A percentile compares a stretch with the other conserved stretches of the same genome.
Conservation (phyloP, 78 protist species). For the Monosiga brevicollis region DNA sequence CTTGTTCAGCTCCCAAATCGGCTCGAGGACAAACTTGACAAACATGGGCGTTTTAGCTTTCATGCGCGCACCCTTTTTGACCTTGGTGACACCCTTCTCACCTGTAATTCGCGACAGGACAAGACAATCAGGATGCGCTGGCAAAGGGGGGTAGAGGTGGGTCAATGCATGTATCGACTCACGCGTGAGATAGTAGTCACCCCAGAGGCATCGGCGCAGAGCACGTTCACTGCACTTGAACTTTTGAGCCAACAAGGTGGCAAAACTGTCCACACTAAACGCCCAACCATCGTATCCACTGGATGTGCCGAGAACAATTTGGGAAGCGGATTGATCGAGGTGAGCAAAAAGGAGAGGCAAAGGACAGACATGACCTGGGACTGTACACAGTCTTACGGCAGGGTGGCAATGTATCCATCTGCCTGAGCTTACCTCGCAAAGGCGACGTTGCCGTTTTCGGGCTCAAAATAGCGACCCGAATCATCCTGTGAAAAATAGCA, state of each 20-base stretch:
- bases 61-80: constrained; percentile 3
- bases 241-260: constrained; percentile 26
- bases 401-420: constrained; percentile 82
- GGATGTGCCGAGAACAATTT: too few relatives aligned
- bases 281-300: constrained; percentile 86
- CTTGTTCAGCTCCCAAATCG: constrained; percentile 64
- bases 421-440: constrained; percentile 86
- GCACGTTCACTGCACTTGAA: constrained; percentile 39
- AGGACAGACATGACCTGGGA: too few relatives aligned
- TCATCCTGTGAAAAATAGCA: constrained; percentile 20
- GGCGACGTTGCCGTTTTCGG: constrained; percentile 86
- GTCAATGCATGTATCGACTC: background rate
- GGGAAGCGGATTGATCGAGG: too few relatives aligned
- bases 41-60: constrained; percentile 64
- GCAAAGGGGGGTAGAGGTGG: too few relatives aligned
- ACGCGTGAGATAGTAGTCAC: constrained; percentile 60
- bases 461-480: constrained; percentile 51
- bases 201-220: constrained; percentile 79
- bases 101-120: too few relatives aligned
- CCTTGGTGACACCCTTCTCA: constrained; percentile 35
- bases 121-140: too few relatives aligned
- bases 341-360: too few relatives aligned
- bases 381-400: too few relatives aligned
- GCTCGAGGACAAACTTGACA: constrained; percentile 70
- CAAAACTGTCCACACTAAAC: constrained; percentile 37